Evolutionary conservation across 2,329 filamentous ascomycete species (phyloP), one percentile per base, ranked within the genome.

Genomic region (Periconia macrospinosa): DNA sequence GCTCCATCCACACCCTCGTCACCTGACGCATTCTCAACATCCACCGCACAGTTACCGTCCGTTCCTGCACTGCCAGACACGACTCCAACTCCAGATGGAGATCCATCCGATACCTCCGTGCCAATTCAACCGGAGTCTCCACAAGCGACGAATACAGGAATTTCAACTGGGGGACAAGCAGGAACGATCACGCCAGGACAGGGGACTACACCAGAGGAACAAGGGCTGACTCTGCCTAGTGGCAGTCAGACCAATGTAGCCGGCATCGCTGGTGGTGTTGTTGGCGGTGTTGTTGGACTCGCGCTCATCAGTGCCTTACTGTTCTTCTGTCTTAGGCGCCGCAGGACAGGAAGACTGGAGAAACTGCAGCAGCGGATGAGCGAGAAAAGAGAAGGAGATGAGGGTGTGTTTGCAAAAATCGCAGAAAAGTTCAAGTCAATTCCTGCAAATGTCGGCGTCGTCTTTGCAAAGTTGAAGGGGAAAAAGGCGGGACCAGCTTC

Each of bases 261-360:
- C 30, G 59, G 62, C n/a, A 67, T 74, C 33, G 63, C 67, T 20
- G 71, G 71, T 43, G 71, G 69, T 3, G 66, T 70, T n/a, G 54
- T 72, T 18, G 71, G 70, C 27, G 70, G 70, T 3, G 60, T 74
- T 15, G 59, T 65, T n/a, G 67, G 55, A 7, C 59, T 74, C 18
- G 67, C 66, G 13, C 30, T 73, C 11, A 63, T 74, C 43, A 61
- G 64, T 49, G 62, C 52, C 6, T 46, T 74, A 17, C 52, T 74
- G 13, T 72, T 73, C 53, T 59, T 72, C 40, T 72, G 64, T 51
- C 45, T 74, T 37, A 63, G 68, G 46, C 67, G 65, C 49, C 65
- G 69, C 47, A 70, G 66, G 55, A 55, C 68, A 9, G 62, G 61
- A 40, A 50, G 51, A 11, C 55, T 56, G 23, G 53, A 45, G 44